phyloP scores from a whole-genome alignment of 1,139 yeast species.

The Suhomyces maxii region DNA sequence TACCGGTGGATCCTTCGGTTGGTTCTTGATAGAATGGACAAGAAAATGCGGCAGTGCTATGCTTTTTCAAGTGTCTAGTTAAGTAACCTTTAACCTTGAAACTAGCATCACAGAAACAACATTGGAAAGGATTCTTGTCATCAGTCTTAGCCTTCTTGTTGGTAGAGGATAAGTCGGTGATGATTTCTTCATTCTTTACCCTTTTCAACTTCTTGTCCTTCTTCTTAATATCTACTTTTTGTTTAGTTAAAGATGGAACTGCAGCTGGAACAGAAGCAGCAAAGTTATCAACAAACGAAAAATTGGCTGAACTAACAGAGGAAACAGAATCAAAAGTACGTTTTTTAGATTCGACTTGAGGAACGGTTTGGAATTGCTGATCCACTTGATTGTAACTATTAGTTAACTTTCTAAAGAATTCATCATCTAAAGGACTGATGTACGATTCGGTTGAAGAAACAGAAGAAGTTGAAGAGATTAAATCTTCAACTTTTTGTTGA shows the following conservation, averaged over 20 bases:
- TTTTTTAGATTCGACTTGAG: slow-evolving; percentile 8
- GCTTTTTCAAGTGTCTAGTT: slow-evolving; percentile 58
- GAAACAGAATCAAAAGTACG: slow-evolving; percentile 13
- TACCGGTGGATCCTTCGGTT: slow-evolving; percentile 27
- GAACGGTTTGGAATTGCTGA: slow-evolving; percentile 1
- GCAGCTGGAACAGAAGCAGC: not conserved
- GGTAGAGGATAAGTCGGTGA: not conserved
- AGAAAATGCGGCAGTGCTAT: slow-evolving; percentile 50
- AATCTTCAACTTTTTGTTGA: slow-evolving; percentile 5
- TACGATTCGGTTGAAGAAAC: slow-evolving; percentile 15
- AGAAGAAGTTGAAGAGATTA: slow-evolving; percentile 12
- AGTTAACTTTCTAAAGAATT: slow-evolving; percentile 18
- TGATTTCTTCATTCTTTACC: slow-evolving; percentile 2
- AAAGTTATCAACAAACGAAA: slow-evolving; percentile 4
- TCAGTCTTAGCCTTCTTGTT: not conserved
- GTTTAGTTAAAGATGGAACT: not conserved
- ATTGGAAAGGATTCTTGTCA: slow-evolving; percentile 24
- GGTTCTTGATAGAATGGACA: slow-evolving; percentile 55
- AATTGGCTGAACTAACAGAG: slow-evolving; percentile 1
- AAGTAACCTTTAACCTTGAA: slow-evolving; percentile 59
- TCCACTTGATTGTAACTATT: slow-evolving; percentile 5
- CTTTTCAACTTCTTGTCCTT: slow-evolving; percentile 5
- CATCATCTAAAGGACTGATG: slow-evolving; percentile 20
- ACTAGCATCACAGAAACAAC: slow-evolving; percentile 46
- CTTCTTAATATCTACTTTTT: slow-evolving; percentile 1